These are phyloP conservation scores for Coriolopsis trogii DNA, from an alignment of 1,284 basidiomycete genomes.

Conservation along the genomic window DNA sequence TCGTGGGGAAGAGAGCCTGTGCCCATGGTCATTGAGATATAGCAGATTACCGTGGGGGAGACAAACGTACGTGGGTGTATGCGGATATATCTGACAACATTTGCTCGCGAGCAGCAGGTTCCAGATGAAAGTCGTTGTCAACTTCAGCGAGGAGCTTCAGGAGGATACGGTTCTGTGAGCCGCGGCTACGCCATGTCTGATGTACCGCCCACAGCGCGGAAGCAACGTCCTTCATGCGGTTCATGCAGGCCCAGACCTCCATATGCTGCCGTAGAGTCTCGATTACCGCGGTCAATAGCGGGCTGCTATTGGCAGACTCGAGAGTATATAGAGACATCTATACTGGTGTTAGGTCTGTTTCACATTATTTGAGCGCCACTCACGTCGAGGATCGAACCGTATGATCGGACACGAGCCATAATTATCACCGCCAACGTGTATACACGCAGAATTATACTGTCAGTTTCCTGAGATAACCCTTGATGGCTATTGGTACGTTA, in stretches of 20 bases:
- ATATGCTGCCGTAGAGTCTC: conserved; percentile 68
- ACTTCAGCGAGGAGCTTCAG: conserved; percentile 64
- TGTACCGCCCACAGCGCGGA: conserved; percentile 64
- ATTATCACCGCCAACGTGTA: conserved; percentile 63
- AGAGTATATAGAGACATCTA: conserved; percentile 65
- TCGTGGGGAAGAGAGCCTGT: conserved; percentile 49
- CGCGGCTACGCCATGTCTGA: conserved; percentile 61
- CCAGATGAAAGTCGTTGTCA: conserved; percentile 60
- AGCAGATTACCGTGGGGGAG: not conserved
- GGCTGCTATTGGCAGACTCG: conserved; percentile 49
- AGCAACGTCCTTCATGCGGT: conserved; percentile 57
- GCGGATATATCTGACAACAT: conserved; percentile 59
- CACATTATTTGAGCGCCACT: conserved; percentile 19
- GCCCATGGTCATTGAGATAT: not conserved
- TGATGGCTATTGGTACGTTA: conserved; percentile 6
- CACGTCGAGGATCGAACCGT: conserved; percentile 70
- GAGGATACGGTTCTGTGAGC: conserved; percentile 64
- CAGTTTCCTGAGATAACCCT: conserved; percentile 6
- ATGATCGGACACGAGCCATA: conserved; percentile 63
- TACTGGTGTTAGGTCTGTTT: conserved; percentile 5
- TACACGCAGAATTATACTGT: conserved; percentile 36
- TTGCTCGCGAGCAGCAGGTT: conserved; percentile 54
- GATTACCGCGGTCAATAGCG: conserved; percentile 61
- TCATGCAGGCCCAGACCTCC: conserved; percentile 78
- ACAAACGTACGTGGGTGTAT: conserved; percentile 56